Evolutionary conservation across 495 filamentous ascomycete genomes (phyloP), one percentile per base, ranked within the genome.

Genomic region (Tuber calosporum): DNA sequence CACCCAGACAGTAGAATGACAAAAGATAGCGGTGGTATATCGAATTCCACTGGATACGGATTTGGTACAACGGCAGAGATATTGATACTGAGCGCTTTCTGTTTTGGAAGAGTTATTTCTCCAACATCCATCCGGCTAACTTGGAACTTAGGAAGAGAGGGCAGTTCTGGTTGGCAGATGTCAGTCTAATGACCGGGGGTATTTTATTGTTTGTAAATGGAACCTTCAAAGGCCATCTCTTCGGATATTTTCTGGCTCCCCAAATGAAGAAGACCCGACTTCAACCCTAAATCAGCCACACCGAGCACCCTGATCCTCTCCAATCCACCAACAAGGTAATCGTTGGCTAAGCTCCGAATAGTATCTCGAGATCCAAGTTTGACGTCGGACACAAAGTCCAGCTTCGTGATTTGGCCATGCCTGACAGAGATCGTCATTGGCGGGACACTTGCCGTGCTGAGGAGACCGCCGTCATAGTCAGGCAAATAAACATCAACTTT

Each of bases 1-100:
- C 95, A 99, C 68, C 90, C 91, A 34, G 91, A 89, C 22, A 98
- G 89, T 67, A 96, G 84, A 34, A 97, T 87, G 70, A 91, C 87
- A 80, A 99, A 98, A 8, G 88, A 89, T 58, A 99, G 87, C 68
- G 89, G 85, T 40, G 95, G 94, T 45, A 97, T 84, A 22, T 85
- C 85, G 69, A 97, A 83, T 45, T 88, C 84, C 22, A 98, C 77
- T 1, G 92, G 93, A 74, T 91, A 96, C 26, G 89, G 84, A 78
- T 97, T 92, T 74, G 85, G 82, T 15, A 93, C 84, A 7, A 83
- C 81, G 34, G 96, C 69, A 40, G 91, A 88, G 39, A 91, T 89
- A 82, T 97, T 91, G 37, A 90, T 93, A 42, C 85, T 88, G 86
- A 98, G 91, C 17, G 89, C 89, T 53, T 87, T 87, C 36, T 86